These are phyloP conservation scores for Marchantia paleacea DNA, from an alignment of 225 moss, liverwort and hornwort genomes.

Conservation along the genomic window DNA sequence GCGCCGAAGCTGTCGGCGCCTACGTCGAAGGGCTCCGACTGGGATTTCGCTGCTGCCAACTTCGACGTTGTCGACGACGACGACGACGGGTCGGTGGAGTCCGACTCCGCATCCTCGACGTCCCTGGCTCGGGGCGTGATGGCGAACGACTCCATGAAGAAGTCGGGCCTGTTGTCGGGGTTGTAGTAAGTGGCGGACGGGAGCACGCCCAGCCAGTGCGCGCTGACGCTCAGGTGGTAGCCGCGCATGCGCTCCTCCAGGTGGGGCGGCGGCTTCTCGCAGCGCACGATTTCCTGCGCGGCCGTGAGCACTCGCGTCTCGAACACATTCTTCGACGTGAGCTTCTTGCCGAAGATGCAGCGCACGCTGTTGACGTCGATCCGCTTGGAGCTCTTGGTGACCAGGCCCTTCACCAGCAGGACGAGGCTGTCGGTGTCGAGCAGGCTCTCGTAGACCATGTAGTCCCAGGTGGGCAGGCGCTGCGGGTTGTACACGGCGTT, in stretches of 20 bases:
- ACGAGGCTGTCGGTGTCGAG: slow-evolving; percentile 31
- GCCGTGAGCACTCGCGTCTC: slow-evolving; percentile 34
- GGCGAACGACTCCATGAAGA: slow-evolving; percentile 28
- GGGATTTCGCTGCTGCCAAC: not conserved
- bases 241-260: slow-evolving; percentile 37
- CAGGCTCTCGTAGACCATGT: slow-evolving; percentile 37
- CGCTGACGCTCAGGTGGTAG: slow-evolving; percentile 30
- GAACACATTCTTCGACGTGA: slow-evolving; percentile 19
- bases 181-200: slow-evolving; percentile 44
- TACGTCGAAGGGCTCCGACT: not conserved
- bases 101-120: not conserved
- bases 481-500: slow-evolving; percentile 31
- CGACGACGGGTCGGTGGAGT: not conserved
- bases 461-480: slow-evolving; percentile 35
- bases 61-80: not conserved
- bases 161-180: slow-evolving; percentile 28
- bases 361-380: slow-evolving; percentile 19
- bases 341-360: slow-evolving; percentile 36
- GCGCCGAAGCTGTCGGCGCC: not conserved
- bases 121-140: not conserved
- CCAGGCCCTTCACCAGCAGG: slow-evolving; percentile 42
- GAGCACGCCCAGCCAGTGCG: slow-evolving; percentile 39
- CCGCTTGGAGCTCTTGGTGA: slow-evolving; percentile 24
- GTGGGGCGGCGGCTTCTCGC: slow-evolving; percentile 32
- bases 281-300: slow-evolving; percentile 44